phyloP scores from a whole-genome alignment of 352 stramenopile species.

The Phytophthora fragariae region DNA sequence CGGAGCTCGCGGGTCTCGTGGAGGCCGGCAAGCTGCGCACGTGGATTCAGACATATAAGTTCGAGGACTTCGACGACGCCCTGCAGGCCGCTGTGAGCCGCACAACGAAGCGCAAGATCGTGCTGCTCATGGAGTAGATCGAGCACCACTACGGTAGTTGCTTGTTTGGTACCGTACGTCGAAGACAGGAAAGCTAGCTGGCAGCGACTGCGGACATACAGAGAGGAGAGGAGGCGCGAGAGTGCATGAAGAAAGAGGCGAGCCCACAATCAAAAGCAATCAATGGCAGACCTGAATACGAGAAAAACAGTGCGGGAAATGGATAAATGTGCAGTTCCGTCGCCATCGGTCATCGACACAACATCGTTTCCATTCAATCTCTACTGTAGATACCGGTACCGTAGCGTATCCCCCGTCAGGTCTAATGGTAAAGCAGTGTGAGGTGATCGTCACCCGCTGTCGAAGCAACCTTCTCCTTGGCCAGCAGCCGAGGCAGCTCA shows the following conservation, averaged over 20 bases:
- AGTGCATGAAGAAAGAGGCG: constrained; percentile 17
- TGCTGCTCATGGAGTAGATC: constrained; percentile 83
- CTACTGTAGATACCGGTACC: too few relatives aligned
- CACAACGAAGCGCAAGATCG: constrained; percentile 87
- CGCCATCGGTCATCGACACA: not conserved
- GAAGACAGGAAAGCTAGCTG: constrained; percentile 31
- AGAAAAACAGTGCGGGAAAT: constrained; percentile 34
- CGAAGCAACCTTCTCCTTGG: constrained; percentile 38
- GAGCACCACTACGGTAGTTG: constrained; percentile 10
- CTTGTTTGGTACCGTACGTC: constrained; percentile 30
- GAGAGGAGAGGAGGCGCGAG: constrained; percentile 9
- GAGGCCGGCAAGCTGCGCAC: constrained; percentile 80
- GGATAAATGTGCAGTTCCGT: constrained; percentile 36
- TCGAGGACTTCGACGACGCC: constrained; percentile 83
- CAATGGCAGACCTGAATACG: constrained; percentile 41
- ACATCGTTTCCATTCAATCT: constrained; percentile 20
- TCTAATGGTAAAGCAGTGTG: constrained; percentile 60
- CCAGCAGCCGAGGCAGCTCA: constrained; percentile 38
- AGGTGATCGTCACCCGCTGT: constrained; percentile 39
- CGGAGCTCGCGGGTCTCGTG: constrained; percentile 70
- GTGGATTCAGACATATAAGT: constrained; percentile 91
- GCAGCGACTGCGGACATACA: constrained; percentile 23
- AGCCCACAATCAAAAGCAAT: constrained; percentile 36
- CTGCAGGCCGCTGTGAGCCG: constrained; percentile 75
- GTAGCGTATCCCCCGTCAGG: not conserved